These are phyloP conservation scores for Candida boleticola DNA, from an alignment of 805 yeast species.

Conservation along the genomic window DNA sequence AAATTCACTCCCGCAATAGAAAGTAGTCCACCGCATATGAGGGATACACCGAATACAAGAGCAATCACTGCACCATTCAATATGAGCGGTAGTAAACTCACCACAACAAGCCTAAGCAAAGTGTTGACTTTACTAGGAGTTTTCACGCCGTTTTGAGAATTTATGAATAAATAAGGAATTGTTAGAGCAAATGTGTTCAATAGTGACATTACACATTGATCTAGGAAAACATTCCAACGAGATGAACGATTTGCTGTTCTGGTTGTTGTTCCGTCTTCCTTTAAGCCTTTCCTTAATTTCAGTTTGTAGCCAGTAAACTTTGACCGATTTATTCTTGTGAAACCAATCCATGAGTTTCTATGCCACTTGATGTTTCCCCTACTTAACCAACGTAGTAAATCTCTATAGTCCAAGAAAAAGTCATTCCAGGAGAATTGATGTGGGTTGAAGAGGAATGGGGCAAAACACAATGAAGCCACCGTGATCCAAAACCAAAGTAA, in stretches of 20 bases:
- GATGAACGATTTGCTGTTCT: constrained; percentile 11
- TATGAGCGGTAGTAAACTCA: constrained; percentile 49
- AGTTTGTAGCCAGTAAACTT: constrained; percentile 25
- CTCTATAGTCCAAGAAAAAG: constrained; percentile 49
- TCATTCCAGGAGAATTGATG: constrained; percentile 50
- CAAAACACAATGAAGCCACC: constrained; percentile 41
- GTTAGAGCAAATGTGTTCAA: constrained; percentile 26
- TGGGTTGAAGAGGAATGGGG: constrained; percentile 54
- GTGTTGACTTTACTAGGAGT: constrained; percentile 42
- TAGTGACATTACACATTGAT: constrained; percentile 17
- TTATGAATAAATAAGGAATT: constrained; percentile 75
- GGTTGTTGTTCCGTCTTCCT: not conserved
- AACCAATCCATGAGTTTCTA: constrained; percentile 76
- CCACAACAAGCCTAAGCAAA: constrained; percentile 56
- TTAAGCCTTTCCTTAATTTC: constrained; percentile 1
- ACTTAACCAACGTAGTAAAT: constrained; percentile 67
- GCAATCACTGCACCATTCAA: constrained; percentile 33
- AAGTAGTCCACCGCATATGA: constrained; percentile 36
- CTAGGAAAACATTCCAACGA: constrained; percentile 12
- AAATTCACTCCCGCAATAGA: constrained; percentile 23
- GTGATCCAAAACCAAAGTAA: constrained; percentile 60
- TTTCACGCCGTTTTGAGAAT: constrained; percentile 80
- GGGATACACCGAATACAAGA: constrained; percentile 32
- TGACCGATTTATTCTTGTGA: constrained; percentile 34
- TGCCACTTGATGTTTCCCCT: constrained; percentile 73